Evolutionary conservation across 2,329 filamentous ascomycete genomes (phyloP), one percentile per base, ranked within the genome.

Genomic region (Alternaria hordeiaustralica): DNA sequence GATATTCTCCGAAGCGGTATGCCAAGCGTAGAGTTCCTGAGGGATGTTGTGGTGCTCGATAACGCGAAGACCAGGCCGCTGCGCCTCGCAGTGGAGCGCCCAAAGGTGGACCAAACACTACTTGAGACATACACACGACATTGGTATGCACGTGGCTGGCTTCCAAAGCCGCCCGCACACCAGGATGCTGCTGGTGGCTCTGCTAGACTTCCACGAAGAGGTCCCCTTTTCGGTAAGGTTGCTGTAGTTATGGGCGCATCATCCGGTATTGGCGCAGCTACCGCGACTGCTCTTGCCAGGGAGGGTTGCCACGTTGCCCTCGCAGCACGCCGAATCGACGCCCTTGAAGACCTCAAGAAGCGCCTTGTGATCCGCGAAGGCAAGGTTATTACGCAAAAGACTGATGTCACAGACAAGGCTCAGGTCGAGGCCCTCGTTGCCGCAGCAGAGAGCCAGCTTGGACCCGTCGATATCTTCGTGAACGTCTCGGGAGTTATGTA

Each of bases 401-500:
- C 92, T 0, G 92, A 95, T 70, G 90, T 94, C 15, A 93, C 91
- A 0, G 84, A 88, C 71, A 86, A 84, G 64, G 78, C 80, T 5
- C 86, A 94, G 71, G 90, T 94, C 6, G 87, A 91, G 70, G 84
- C 85, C 0, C 87, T 95, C 4, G 83, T 94, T 64, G 79, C 81
- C 4, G 83, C 86, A 0, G 84, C 90, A 1, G 82, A 82, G 25
- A 84, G 87, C 49, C 82, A 89, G 69, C 88, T 94, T 0, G 92
- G 92, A 0, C 87, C 89, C 0, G 84, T 94, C 47, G 92, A 95
- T 75, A 92, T 94, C 55, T 86, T 95, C n/a, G 88, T 95, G 54
- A 89, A 89, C 44, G 93, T 91, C 73, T 92, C 92, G 0, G 92
- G 92, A 36, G 92, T 95, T 75, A 95, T 95, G 92, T 95, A 95